A percentile compares a stretch with the other conserved stretches of the same genome.
Evolutionary conservation across 1,284 basidiomycete species (phyloP).

Genomic region (Puccinia polysora): DNA sequence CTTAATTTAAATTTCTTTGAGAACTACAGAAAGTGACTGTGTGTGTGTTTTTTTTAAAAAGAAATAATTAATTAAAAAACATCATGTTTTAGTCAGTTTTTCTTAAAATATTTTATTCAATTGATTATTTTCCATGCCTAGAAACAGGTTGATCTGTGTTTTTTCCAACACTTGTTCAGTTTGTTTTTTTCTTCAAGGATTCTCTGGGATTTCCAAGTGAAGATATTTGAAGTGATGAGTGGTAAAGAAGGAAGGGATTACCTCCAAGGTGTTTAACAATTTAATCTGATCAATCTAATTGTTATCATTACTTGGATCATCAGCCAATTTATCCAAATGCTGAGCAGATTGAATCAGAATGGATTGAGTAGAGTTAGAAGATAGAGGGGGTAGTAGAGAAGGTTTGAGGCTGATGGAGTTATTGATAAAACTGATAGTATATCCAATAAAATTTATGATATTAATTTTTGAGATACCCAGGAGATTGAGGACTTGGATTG

Average conservation of each 20-base stretch:
- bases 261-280: conserved; percentile 31
- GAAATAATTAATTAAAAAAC: neutral
- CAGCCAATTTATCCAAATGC: neutral
- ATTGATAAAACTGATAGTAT: conserved; percentile 28
- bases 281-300: conserved; percentile 37
- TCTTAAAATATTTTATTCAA: neutral
- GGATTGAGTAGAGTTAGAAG: neutral
- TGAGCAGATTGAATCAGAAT: neutral
- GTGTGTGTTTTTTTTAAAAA: too few relatives aligned
- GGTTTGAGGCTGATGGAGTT: neutral
- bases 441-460: conserved; percentile 24
- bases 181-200: too few relatives aligned
- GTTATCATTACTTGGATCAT: neutral
- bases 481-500: conserved; percentile 12
- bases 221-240: neutral
- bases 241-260: neutral
- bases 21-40: conserved; percentile 33
- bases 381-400: too few relatives aligned
- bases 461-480: conserved; percentile 13
- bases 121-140: too few relatives aligned
- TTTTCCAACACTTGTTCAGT: too few relatives aligned
- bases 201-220: too few relatives aligned
- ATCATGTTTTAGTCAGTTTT: neutral
- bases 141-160: neutral
- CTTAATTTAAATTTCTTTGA: conserved; percentile 22